Evolutionary conservation across 1,139 yeast genomes (phyloP), one percentile per base, ranked within the genome.

Genomic region (Hanseniaspora sp.): DNA sequence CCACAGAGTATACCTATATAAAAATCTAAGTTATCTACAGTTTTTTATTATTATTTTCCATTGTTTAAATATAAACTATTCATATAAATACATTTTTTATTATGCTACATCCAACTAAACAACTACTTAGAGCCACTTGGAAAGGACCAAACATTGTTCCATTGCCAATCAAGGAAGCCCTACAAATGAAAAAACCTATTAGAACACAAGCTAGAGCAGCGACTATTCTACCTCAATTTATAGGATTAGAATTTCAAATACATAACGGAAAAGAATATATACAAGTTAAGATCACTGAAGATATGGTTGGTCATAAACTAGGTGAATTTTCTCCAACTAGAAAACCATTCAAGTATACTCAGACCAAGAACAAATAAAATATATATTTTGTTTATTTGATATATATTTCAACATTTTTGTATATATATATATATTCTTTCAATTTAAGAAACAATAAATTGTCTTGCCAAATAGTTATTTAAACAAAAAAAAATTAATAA

Each of bases 251-350:
- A 64, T 92, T 92, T 69, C 95, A 92, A 70, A 86, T 92, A 46
- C 98, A 92, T 70, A 92, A 92, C 69, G 98, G 98, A 40, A 86
- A 84, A 68, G 95, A 88, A 61, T 92, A 90, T 66, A 95, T 88
- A 51, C 90, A 88, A 55, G 77, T 92, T 51, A 90, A 83, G 61
- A 78, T 92, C 37, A 80, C 85, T 11, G 97, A 92, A 64, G 95
- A 92, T 62, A 92, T 92, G 98, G 96, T 92, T 59, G 98, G 98
- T n/a, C 79, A 82, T 60, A 92, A 92, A 68, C 73, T 92, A 56
- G 98, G 98, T 2, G 97, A 92, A 68, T 92, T 86, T 71, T 95
- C 95, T 3, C 86, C 92, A 56, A 92, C 98, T 2, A 76, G 96
- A 66, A 86, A 86, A 77, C 80, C 85, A 68, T 87, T 86, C 71